A percentile compares a stretch with the other conserved stretches of the same genome.
Evolutionary conservation across 306 rosid species (phyloP).

Genomic region (Glycine soja): DNA sequence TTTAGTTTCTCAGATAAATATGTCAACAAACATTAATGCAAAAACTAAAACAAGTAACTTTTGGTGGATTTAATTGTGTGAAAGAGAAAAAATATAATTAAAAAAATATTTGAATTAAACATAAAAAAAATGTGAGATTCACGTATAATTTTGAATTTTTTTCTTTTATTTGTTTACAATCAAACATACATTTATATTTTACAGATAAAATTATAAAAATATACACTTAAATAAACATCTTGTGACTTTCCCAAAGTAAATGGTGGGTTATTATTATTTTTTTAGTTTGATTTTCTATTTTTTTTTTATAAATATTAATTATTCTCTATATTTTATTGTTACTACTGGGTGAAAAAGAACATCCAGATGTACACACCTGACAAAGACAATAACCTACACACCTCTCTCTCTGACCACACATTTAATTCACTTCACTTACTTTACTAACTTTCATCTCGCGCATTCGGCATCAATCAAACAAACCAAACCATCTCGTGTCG

Average conservation of each 20-base stretch:
- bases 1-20: too few species aligned
- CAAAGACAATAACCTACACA: conserved; percentile 55
- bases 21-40: neutral
- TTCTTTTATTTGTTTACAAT: too few species aligned
- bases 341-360: conserved; percentile 27
- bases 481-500: conserved; percentile 43
- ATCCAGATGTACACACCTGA: conserved; percentile 47
- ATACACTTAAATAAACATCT: too few species aligned
- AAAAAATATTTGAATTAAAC: too few species aligned
- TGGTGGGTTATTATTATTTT: neutral
- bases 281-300: neutral
- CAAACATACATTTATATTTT: too few species aligned
- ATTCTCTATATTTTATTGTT: neutral
- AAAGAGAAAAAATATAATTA: too few species aligned
- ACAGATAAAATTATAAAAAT: too few species aligned
- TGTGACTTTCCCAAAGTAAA: neutral
- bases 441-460: conserved; percentile 30
- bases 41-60: neutral
- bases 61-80: too few species aligned
- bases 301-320: neutral
- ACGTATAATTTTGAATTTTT: too few species aligned
- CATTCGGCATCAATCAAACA: neutral
- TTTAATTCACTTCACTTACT: conserved; percentile 46
- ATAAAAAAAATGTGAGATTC: too few species aligned
- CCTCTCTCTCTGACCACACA: conserved; percentile 46